Conservation (phyloP, 23 red algal genomes). For the Cyanidiococcus yangmingshanensis region DNA sequence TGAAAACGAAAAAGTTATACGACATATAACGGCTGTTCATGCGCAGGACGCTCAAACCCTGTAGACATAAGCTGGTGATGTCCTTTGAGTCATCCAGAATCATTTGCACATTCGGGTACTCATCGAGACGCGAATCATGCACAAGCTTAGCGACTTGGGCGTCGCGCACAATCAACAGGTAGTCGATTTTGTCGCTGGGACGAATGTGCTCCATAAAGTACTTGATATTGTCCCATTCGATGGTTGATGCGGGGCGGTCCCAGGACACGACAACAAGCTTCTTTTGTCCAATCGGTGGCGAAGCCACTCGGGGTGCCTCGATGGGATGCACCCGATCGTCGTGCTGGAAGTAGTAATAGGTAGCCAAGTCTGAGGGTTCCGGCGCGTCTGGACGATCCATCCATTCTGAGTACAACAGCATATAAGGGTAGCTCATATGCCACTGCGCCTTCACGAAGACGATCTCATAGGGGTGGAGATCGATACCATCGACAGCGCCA, state of each 20-base stretch:
- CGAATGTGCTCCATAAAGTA: neutral
- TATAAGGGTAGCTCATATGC: neutral
- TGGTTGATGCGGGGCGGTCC: neutral
- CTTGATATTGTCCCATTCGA: slow-evolving; percentile 4
- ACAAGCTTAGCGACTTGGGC: neutral
- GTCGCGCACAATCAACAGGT: neutral
- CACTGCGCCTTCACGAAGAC: slow-evolving; percentile 11
- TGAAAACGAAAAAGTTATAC: neutral
- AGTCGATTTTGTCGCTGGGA: neutral
- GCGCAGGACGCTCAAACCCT: neutral
- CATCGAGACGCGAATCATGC: neutral
- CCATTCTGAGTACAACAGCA: slow-evolving; percentile 11
- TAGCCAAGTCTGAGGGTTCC: neutral
- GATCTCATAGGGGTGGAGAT: slow-evolving; percentile 10
- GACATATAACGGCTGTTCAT: neutral
- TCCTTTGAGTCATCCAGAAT: neutral
- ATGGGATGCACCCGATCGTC: slow-evolving; percentile 1
- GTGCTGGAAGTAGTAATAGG: neutral
- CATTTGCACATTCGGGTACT: neutral
- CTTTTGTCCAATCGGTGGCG: neutral
- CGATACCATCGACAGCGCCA: slow-evolving; percentile 2
- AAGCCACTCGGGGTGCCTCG: neutral
- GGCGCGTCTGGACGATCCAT: neutral
- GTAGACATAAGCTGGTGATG: neutral
- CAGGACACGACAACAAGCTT: slow-evolving; percentile 1